phyloP scores from a whole-genome alignment of 2,329 filamentous ascomycete species.

The Byssothecium circinans region DNA sequence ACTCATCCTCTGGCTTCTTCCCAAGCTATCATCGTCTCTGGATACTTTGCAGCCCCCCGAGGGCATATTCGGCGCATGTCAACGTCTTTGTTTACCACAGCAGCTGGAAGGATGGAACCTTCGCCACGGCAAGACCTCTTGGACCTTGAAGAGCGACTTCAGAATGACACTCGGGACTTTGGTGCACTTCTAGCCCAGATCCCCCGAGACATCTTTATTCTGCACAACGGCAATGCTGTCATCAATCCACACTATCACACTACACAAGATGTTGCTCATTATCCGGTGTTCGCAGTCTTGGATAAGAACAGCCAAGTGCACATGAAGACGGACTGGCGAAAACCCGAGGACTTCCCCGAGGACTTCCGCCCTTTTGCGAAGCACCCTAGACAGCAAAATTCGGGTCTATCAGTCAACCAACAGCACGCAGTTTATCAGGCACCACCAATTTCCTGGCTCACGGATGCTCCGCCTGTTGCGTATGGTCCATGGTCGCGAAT shows the following conservation, averaged over 20 bases:
- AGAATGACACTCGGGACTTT: neutral
- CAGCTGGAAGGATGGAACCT: neutral
- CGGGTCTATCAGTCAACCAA: neutral
- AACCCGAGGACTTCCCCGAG: neutral
- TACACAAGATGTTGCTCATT: neutral
- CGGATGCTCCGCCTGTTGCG: neutral
- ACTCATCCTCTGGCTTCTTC: neutral
- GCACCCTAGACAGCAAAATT: neutral
- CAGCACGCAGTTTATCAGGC: neutral
- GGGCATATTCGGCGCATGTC: no score
- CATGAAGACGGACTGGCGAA: neutral
- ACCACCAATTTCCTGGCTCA: slow-evolving; percentile 5
- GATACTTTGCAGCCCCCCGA: neutral
- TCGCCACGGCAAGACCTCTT: neutral
- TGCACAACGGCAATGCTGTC: neutral
- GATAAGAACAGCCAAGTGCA: neutral
- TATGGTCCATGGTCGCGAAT: neutral
- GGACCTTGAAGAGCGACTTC: neutral
- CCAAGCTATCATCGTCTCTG: neutral
- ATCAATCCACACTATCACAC: neutral
- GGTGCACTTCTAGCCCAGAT: slow-evolving; percentile 4
- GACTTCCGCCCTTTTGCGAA: neutral
- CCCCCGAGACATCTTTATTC: slow-evolving; percentile 6
- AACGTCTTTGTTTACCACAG: neutral
- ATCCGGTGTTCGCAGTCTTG: neutral